A percentile compares a stretch with the other conserved stretches of the same genome.
Evolutionary conservation across 768 basidiomycete genomes (phyloP).

Genomic region (Nevesoporus exiguus): DNA sequence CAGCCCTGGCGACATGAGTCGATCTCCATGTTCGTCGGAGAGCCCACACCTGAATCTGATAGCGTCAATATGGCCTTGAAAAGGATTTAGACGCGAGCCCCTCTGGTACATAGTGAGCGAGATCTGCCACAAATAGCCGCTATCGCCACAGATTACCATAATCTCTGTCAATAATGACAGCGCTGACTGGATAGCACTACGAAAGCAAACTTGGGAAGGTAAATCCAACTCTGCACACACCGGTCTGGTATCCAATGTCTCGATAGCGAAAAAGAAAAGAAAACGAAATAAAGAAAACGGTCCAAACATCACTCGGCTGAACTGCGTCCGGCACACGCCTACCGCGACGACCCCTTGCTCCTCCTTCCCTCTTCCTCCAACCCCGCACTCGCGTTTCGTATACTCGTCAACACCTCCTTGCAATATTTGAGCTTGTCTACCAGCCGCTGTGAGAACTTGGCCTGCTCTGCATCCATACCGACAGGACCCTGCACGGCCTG

Average conservation of each 20-base stretch:
- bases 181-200: neutral
- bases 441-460: conserved; percentile 60
- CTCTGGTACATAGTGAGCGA: too few species aligned
- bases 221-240: neutral
- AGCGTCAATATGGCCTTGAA: too few species aligned
- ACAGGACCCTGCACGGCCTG: conserved; percentile 35
- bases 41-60: too few species aligned
- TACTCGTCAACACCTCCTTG: conserved; percentile 77
- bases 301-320: too few species aligned
- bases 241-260: neutral
- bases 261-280: neutral
- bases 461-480: conserved; percentile 47
- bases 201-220: neutral
- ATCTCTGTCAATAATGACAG: neutral
- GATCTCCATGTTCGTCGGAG: too few species aligned
- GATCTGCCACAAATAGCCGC: too few species aligned
- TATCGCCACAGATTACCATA: too few species aligned
- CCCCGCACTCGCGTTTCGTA: conserved; percentile 54
- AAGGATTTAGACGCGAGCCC: too few species aligned
- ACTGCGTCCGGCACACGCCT: neutral
- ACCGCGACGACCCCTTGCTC: conserved; percentile 16
- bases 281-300: neutral
- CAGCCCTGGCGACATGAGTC: too few species aligned
- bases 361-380: conserved; percentile 21
- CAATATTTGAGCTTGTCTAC: conserved; percentile 76